A percentile compares a stretch with the other conserved stretches of the same genome.
Evolutionary conservation across 179 eudicot genomes (phyloP).

Genomic region (Vitellaria paradoxa): DNA sequence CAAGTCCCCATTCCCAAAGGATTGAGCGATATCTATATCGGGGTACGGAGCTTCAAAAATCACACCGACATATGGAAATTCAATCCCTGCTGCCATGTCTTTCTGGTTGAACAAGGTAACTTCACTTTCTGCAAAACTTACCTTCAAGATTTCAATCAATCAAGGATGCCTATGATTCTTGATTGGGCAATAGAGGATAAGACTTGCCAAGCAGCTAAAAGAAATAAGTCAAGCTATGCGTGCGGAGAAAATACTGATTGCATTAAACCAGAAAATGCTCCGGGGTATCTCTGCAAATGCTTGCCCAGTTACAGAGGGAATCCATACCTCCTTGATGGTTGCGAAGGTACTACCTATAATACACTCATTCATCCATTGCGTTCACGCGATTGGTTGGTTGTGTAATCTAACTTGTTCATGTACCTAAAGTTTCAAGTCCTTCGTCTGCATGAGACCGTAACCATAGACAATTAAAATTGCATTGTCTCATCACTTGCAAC

Average conservation of each 20-base stretch:
- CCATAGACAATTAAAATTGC: too few species aligned
- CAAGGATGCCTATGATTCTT: neutral
- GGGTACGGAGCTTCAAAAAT: neutral
- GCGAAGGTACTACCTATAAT: neutral
- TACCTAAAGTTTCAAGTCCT: neutral
- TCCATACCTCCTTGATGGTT: neutral
- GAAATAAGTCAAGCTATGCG: neutral
- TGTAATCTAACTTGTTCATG: neutral
- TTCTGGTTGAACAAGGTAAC: neutral
- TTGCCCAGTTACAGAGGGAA: neutral
- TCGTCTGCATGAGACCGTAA: neutral
- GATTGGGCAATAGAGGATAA: neutral
- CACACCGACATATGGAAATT: neutral
- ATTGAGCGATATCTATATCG: neutral
- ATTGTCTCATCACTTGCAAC: too few species aligned
- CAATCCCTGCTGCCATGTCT: slow-evolving; percentile 4
- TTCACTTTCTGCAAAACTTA: neutral
- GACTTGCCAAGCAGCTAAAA: neutral
- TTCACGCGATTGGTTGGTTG: neutral
- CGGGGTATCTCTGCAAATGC: neutral
- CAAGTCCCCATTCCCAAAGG: neutral
- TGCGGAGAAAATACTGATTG: neutral
- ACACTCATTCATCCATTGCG: neutral
- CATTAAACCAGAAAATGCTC: neutral
- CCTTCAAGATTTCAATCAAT: neutral